Percentiles rank a stretch among this genome's conserved stretches.
phyloP scores from a whole-genome alignment of 208 protist genomes.

The Leishmania tarentolae region DNA sequence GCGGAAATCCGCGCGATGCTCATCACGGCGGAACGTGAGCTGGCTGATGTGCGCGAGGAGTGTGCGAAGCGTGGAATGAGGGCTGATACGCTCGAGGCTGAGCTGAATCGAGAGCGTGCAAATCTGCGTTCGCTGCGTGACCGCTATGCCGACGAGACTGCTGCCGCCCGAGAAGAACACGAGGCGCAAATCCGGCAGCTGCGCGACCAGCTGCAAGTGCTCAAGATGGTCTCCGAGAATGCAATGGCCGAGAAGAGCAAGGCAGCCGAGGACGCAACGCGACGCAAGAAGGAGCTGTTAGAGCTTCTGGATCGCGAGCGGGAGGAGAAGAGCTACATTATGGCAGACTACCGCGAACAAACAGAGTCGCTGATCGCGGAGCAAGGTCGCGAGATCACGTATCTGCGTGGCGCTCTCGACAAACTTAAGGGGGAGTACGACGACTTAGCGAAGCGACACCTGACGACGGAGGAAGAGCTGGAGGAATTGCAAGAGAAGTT shows the following conservation, averaged over 20 bases:
- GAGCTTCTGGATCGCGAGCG: conserved; percentile 80
- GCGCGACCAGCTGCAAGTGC: conserved; percentile 75
- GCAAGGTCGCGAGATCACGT: conserved; percentile 84
- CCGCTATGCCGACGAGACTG: conserved; percentile 45
- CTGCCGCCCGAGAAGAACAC: conserved; percentile 58
- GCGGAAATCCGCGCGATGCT: conserved; percentile 73
- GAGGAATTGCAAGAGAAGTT: conserved; percentile 43
- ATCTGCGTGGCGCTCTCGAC: conserved; percentile 57
- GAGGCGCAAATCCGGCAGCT: conserved; percentile 71
- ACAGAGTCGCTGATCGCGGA: conserved; percentile 87
- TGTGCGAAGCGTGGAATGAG: conserved; percentile 42
- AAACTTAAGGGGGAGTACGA: conserved; percentile 56
- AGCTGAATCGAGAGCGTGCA: conserved; percentile 64
- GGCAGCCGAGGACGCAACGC: conserved; percentile 56
- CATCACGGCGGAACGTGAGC: conserved; percentile 67
- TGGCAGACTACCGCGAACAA: conserved; percentile 88
- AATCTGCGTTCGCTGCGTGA: conserved; percentile 41
- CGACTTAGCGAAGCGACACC: conserved; percentile 42
- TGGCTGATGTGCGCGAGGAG: conserved; percentile 74
- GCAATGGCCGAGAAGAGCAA: conserved; percentile 75
- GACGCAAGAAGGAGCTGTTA: conserved; percentile 72
- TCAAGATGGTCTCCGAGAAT: conserved; percentile 74
- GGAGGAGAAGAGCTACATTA: conserved; percentile 85
- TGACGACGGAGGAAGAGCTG: conserved; percentile 34
- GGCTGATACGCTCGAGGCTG: conserved; percentile 55